phyloP scores from a whole-genome alignment of 108 stramenopile genomes.

The Craspedostauros australis region DNA sequence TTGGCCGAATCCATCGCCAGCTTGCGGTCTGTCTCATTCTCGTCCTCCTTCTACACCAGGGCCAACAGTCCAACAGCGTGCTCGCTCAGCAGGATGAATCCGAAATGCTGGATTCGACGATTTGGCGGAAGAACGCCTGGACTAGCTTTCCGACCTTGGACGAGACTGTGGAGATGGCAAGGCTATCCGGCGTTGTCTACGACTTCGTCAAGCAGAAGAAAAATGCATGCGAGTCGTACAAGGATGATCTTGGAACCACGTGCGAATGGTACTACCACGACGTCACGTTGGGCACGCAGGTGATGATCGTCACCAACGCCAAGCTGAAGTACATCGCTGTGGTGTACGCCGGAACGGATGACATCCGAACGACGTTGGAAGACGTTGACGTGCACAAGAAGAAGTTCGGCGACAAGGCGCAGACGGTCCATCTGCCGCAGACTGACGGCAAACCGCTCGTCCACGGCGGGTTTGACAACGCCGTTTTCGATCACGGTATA shows the following conservation, averaged over 20 bases:
- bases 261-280: constrained; percentile 74
- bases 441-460: constrained; percentile 28
- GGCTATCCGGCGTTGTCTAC: constrained; percentile 31
- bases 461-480: constrained; percentile 76
- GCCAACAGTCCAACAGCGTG: too few species aligned
- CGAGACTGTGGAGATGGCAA: constrained; percentile 37
- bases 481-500: constrained; percentile 54
- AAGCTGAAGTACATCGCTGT: constrained; percentile 50
- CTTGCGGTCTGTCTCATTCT: too few species aligned
- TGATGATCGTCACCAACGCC: constrained; percentile 40
- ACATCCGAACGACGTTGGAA: constrained; percentile 55
- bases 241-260: constrained; percentile 8
- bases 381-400: constrained; percentile 59
- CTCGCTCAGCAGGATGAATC: too few species aligned
- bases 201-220: constrained; percentile 18
- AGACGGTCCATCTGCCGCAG: constrained; percentile 18
- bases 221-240: constrained; percentile 5
- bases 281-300: constrained; percentile 52
- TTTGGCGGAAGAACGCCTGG: neutral
- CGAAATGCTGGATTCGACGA: too few species aligned
- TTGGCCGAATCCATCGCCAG: too few species aligned
- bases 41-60: too few species aligned
- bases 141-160: constrained; percentile 25
- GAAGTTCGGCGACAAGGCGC: constrained; percentile 46
- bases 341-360: constrained; percentile 81